phyloP scores from a whole-genome alignment of 176 grass and related monocot genomes.

The Puccinellia tenuiflora region DNA sequence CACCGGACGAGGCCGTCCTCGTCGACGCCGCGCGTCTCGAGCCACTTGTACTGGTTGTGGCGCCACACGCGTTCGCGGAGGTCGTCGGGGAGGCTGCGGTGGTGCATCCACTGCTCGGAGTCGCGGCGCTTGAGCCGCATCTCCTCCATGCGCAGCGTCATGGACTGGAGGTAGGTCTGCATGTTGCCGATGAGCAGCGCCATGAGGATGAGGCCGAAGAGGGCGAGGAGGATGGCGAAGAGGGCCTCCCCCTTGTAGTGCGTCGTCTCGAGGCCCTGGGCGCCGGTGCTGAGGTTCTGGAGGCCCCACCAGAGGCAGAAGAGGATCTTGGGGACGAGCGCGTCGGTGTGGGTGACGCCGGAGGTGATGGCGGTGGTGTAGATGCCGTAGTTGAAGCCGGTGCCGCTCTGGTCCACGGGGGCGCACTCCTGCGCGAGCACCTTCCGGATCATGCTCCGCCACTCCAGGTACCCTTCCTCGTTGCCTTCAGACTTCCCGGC shows the following conservation, averaged over 20 bases:
- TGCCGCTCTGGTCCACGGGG: constrained; percentile 16
- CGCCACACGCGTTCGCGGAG: constrained; percentile 55
- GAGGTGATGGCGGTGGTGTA: constrained; percentile 56
- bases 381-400: constrained; percentile 70
- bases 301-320: constrained; percentile 95
- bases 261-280: constrained; percentile 66
- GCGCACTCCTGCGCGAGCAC: constrained; percentile 48
- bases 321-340: constrained; percentile 48
- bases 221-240: constrained; percentile 71
- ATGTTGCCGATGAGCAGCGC: constrained; percentile 96
- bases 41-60: constrained; percentile 76
- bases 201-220: constrained; percentile 85
- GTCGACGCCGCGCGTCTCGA: constrained; percentile 65
- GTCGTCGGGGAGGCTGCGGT: constrained; percentile 52
- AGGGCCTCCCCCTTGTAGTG: constrained; percentile 75
- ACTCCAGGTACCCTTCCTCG: constrained; percentile 31
- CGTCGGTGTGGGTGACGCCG: constrained; percentile 39
- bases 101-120: constrained; percentile 78
- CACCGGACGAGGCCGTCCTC: constrained; percentile 46
- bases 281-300: constrained; percentile 85
- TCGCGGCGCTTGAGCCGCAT: constrained; percentile 56
- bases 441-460: constrained; percentile 46
- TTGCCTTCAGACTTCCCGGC: neutral
- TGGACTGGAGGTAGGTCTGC: constrained; percentile 86
- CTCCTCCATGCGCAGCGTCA: constrained; percentile 56